These are phyloP conservation scores for Suillus occidentalis DNA, from an alignment of 768 basidiomycete genomes.

Conservation along the genomic window DNA sequence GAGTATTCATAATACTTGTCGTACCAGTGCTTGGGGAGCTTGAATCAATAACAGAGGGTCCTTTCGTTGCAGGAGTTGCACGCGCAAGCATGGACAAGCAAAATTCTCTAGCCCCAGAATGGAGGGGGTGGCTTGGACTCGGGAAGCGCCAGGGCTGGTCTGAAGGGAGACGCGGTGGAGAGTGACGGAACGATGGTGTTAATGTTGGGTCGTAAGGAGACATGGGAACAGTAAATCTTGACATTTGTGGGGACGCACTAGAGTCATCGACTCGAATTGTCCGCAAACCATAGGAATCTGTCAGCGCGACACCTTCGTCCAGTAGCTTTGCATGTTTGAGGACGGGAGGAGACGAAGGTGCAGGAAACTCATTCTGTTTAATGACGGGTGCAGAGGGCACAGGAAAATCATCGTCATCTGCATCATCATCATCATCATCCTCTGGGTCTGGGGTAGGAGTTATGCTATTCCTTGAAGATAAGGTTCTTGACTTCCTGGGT, in stretches of 20 bases:
- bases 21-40: slow-evolving; percentile 32
- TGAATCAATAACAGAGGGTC: slow-evolving; percentile 21
- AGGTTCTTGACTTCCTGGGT: slow-evolving; percentile 11
- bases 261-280: slow-evolving; percentile 9
- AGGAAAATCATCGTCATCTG: slow-evolving; percentile 15
- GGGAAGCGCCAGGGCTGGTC: slow-evolving; percentile 84
- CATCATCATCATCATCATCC: slow-evolving; percentile 7
- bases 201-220: slow-evolving; percentile 77
- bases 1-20: slow-evolving; percentile 31
- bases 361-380: slow-evolving; percentile 27
- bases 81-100: slow-evolving; percentile 64
- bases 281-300: slow-evolving; percentile 6
- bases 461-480: slow-evolving; percentile 11
- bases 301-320: slow-evolving; percentile 5
- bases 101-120: slow-evolving; percentile 61
- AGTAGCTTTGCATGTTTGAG: slow-evolving; percentile 2
- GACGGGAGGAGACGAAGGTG: slow-evolving; percentile 18
- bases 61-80: slow-evolving; percentile 50
- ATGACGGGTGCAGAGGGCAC: slow-evolving; percentile 24
- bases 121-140: slow-evolving; percentile 76
- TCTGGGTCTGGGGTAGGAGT: slow-evolving; percentile 4
- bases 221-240: slow-evolving; percentile 43
- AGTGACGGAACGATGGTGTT: slow-evolving; percentile 78
- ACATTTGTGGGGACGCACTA: slow-evolving; percentile 26
- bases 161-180: slow-evolving; percentile 69